Evolutionary conservation across 1,284 basidiomycete genomes (phyloP), one percentile per base, ranked within the genome.

Genomic region (Trichosporon inkin): DNA sequence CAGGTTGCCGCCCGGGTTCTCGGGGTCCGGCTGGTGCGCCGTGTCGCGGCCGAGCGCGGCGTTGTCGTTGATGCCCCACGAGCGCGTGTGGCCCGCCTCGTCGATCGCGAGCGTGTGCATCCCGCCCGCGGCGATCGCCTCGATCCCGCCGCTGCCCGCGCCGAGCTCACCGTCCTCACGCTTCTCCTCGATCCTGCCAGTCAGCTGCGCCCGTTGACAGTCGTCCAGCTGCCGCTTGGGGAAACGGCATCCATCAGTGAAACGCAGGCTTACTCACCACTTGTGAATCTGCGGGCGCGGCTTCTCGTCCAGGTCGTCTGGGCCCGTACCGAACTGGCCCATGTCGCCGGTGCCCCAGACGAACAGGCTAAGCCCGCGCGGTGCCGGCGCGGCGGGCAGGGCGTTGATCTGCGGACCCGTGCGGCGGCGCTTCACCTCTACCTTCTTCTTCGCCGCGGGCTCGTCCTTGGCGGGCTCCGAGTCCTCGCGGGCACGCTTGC

Each of bases 41-140:
- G 90, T 93, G 61, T 84, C 76, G 60, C 92, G 85, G n/a, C 94
- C 93, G 24, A 97, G 83, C 39, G 90, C 89, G 56, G 90, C 92
- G 69, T 92, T 88, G 74, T 97, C 93, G 74, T 97, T 96, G 65
- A 91, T 87, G 51, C 92, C 92, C 79, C 88, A 93, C 10, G 89
- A 88, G 85, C 88, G 89, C 20, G 90, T 80, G 52, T 85, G 86
- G 65, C 92, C 92, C 62, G 84, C 85, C 71, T 90, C 88, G 72
- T 94, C 92, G 39, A 92, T 81, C 67, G 90, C 86, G 54, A 94
- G 80, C 16, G 86, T 88, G 76, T 95, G 92, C 78, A 95, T 83
- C 10, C 92, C 92, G 57, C 91, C 92, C 32, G 85, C 87, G 55
- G 84, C 85, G 57, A 92, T 78, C 16, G 82, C 81, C 74, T 92